phyloP scores from a whole-genome alignment of 345 rosid genomes.

The Pugionium cornutum region DNA sequence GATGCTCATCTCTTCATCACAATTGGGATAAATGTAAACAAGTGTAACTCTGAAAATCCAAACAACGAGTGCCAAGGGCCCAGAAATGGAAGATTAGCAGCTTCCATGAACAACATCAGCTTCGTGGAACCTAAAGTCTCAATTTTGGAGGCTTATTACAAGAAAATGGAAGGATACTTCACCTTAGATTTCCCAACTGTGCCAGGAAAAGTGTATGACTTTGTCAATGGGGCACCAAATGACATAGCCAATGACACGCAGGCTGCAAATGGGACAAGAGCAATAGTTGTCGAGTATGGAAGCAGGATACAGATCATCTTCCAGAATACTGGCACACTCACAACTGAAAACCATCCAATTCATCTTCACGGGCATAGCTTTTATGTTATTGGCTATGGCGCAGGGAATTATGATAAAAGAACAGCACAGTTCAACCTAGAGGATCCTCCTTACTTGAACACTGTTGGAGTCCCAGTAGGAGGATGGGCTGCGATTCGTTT shows the following conservation, averaged over 20 bases:
- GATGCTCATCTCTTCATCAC: conserved; percentile 64
- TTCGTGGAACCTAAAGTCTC: conserved; percentile 65
- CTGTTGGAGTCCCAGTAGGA: conserved; percentile 85
- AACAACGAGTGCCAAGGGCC: conserved; percentile 54
- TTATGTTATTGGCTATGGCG: conserved; percentile 73
- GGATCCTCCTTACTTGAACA: conserved; percentile 86
- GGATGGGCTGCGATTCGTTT: conserved; percentile 94
- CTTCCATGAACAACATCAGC: conserved; percentile 85
- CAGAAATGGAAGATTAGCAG: conserved; percentile 59
- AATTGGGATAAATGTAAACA: conserved; percentile 66
- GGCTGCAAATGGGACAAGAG: conserved; percentile 65
- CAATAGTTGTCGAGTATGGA: conserved; percentile 65
- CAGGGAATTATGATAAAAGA: conserved; percentile 61
- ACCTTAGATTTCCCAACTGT: conserved; percentile 67
- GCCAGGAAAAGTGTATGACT: conserved; percentile 68
- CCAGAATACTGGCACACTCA: conserved; percentile 71
- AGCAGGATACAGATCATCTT: conserved; percentile 68
- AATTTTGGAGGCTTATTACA: conserved; percentile 71
- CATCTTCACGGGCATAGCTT: conserved; percentile 91
- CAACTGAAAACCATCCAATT: conserved; percentile 85
- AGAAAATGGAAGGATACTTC: conserved; percentile 57
- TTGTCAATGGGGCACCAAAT: conserved; percentile 81
- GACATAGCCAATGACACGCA: conserved; percentile 65
- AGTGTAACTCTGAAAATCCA: conserved; percentile 59
- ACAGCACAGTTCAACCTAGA: conserved; percentile 56